Evolutionary conservation across 345 rosid species (phyloP), one percentile per base, ranked within the genome.

Genomic region (Populus alba): DNA sequence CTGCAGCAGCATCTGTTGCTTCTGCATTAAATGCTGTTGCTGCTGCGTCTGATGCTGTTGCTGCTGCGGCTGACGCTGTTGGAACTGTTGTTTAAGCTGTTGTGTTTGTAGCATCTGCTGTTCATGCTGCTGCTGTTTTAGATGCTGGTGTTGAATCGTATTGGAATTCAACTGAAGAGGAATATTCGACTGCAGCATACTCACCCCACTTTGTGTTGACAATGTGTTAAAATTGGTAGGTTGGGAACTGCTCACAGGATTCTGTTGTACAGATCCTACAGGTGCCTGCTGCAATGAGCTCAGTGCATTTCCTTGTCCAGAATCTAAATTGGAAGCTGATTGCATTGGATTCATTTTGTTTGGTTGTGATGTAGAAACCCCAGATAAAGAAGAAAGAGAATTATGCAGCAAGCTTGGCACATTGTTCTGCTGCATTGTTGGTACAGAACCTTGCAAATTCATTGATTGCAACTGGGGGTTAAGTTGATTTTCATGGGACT

Each of bases 101-200:
- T 90, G 97, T 39, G 87, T 57, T 82, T 85, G 91, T 9, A 85
- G 38, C 70, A 89, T 85, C 76, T 87, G 94, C 41, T 87, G 90
- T 67, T 88, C 92, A 82, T 85, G 93, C 78, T 90, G 93, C 79
- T 65, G 81, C 35, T 79, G 92, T 79, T 90, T 92, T 79, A 89
- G 77, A 83, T 90, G 94, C 67, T 87, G 97, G 47, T 90, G 96
- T 78, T 89, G 98, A 85, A 92, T 89, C 85, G 92, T 78, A 83
- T 80, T 89, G 74, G 94, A 82, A 85, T 85, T 91, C 69, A 92
- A 83, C 82, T 91, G 99, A 66, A 87, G 87, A 53, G 86, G 79
- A 80, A 86, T 86, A 85, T 90, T 92, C 62, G 90, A 77, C 80
- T 88, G 94, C 85, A 87, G 75, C 83, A 87, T 73, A 71, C 70